Evolutionary conservation across 2,329 filamentous ascomycete species (phyloP), one percentile per base, ranked within the genome.

Genomic region (Sarocladiaceae sp.): DNA sequence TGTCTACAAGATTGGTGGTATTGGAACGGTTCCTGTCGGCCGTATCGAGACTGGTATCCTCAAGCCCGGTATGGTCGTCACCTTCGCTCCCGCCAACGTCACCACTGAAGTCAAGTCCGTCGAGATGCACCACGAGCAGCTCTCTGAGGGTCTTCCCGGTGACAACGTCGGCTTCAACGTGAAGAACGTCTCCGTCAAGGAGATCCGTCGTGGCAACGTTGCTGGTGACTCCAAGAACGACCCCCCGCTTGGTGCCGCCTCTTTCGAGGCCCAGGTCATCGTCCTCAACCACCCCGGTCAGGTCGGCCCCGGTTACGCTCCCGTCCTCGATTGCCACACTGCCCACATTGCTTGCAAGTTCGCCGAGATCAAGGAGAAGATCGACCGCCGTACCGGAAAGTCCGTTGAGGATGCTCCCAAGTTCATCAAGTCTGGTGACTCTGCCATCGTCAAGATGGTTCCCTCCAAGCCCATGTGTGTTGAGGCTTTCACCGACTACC

Each of bases 131-230:
- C 93, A 97, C 91, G 90, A 97, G 84, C 92, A 97, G 88, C 92
- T 99, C 66, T 58, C 74, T 62, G 87, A 96, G 85, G 94, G 94
- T 89, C 72, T 89, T 64, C 94, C 94, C 72, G 94, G 94, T 87
- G 94, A 99, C 90, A 99, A 99, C 84, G 94, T 99, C 76, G 94
- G 94, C 70, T 99, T 99, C 92, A 99, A 99, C 90, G 93, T 99
- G 82, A 99, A 99, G 92, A 99, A 99, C 94, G 94, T 99, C 71
- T 97, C 94, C 78, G 94, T 99, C 82, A 99, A 99, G 92, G 94
- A 99, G 77, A 96, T 99, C 73, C 94, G 94, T 80, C 94, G 94
- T 96, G 94, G 94, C 73, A 97, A 99, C 87, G 94, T 99, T 68
- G 89, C 89, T 70, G 90, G 91, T 90, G 94, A 99, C 90, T 93